phyloP scores from a whole-genome alignment of 352 stramenopile species.

The Phytophthora cryptogea region DNA sequence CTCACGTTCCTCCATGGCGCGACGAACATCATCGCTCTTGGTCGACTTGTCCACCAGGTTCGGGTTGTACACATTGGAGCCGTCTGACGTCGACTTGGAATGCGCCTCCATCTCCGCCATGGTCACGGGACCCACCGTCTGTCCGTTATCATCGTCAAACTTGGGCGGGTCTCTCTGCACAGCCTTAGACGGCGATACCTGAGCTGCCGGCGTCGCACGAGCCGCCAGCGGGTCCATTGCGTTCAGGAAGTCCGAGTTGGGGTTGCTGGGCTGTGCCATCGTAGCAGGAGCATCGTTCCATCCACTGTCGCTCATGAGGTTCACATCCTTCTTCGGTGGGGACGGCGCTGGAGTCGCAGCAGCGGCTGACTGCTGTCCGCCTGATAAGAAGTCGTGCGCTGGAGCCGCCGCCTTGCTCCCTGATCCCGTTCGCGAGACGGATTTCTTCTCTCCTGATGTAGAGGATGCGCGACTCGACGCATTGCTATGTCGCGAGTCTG shows the following conservation, averaged over 20 bases:
- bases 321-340: slow-evolving; percentile 45
- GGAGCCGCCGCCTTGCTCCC: slow-evolving; percentile 30
- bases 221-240: slow-evolving; percentile 71
- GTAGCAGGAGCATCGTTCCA: slow-evolving; percentile 44
- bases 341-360: slow-evolving; percentile 12
- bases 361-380: slow-evolving; percentile 34
- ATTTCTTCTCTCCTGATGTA: slow-evolving; percentile 26
- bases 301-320: slow-evolving; percentile 72
- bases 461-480: slow-evolving; percentile 21
- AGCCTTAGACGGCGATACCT: slow-evolving; percentile 22
- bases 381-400: slow-evolving; percentile 79
- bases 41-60: slow-evolving; percentile 84
- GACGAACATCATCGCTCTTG: slow-evolving; percentile 75
- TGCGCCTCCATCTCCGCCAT: slow-evolving; percentile 85
- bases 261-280: slow-evolving; percentile 30
- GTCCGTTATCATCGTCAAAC: slow-evolving; percentile 79
- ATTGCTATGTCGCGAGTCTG: slow-evolving; percentile 34
- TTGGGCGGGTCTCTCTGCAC: slow-evolving; percentile 51
- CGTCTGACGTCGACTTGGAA: slow-evolving; percentile 65
- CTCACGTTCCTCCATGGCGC: slow-evolving; percentile 86
- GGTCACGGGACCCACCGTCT: slow-evolving; percentile 82
- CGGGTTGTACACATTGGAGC: slow-evolving; percentile 88
- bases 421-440: slow-evolving; percentile 41
- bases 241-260: slow-evolving; percentile 56
- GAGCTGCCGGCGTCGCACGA: slow-evolving; percentile 26